Evolutionary conservation across 1,284 basidiomycete species (phyloP).

Genomic region (Trametes versicolor): DNA sequence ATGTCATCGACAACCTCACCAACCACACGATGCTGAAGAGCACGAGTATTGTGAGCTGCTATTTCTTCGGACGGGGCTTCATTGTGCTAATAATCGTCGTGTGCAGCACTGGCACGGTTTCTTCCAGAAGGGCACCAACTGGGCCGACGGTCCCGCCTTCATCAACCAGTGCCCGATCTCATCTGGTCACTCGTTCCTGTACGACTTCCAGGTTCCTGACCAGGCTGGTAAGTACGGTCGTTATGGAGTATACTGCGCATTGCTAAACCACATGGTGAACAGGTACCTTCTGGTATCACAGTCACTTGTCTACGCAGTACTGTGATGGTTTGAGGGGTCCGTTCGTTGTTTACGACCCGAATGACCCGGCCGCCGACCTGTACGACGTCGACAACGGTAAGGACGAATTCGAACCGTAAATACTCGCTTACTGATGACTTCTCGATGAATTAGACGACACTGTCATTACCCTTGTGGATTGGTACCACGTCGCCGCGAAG

Average conservation of each 20-base stretch:
- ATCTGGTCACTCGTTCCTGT: slow-evolving; percentile 55
- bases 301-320: slow-evolving; percentile 38
- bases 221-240: slow-evolving; percentile 43
- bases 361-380: slow-evolving; percentile 48
- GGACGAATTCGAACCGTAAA: neutral
- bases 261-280: too few species aligned
- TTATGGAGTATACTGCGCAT: slow-evolving; percentile 20
- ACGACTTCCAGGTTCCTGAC: slow-evolving; percentile 44
- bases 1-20: slow-evolving; percentile 47
- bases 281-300: slow-evolving; percentile 39
- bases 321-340: slow-evolving; percentile 48
- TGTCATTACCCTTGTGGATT: slow-evolving; percentile 40
- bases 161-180: slow-evolving; percentile 63
- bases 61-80: too few species aligned
- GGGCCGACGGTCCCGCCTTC: slow-evolving; percentile 47
- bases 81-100: neutral
- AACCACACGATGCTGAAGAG: slow-evolving; percentile 47
- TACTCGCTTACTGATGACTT: neutral
- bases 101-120: slow-evolving; percentile 49
- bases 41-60: slow-evolving; percentile 46
- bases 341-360: slow-evolving; percentile 53
- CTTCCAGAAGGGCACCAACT: slow-evolving; percentile 44
- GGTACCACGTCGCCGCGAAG: slow-evolving; percentile 38
- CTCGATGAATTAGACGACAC: slow-evolving; percentile 32
- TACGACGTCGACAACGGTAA: slow-evolving; percentile 56